Percentiles rank a stretch among this genome's conserved stretches.
Evolutionary conservation across 164 flowering plant species (phyloP).

Genomic region (Euptelea pleiosperma): DNA sequence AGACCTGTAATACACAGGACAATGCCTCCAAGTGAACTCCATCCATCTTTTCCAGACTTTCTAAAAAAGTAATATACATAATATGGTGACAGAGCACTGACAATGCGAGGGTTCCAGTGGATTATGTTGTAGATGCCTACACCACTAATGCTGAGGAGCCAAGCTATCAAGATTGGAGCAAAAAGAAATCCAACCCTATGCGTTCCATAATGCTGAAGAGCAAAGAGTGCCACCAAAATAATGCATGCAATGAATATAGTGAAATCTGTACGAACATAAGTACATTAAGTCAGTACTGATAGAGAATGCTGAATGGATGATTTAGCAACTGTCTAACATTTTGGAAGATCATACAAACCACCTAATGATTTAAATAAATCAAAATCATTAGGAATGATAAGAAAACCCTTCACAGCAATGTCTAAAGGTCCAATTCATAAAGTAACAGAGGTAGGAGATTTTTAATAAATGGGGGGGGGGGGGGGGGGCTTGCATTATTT

Average conservation of each 20-base stretch:
- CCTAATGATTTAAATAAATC: too few relatives aligned
- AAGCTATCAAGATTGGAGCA: conserved; percentile 53
- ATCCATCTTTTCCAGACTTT: conserved; percentile 43
- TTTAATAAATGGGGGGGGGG: background rate
- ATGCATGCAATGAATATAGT: conserved; percentile 39
- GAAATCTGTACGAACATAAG: conserved; percentile 28
- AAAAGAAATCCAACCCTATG: conserved; percentile 54
- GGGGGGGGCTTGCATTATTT: too few relatives aligned
- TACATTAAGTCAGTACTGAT: background rate
- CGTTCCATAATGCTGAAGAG: conserved; percentile 66
- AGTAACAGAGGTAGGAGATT: background rate
- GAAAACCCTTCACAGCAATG: too few relatives aligned
- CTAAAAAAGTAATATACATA: conserved; percentile 45
- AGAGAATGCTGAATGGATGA: background rate
- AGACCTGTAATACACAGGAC: conserved; percentile 61
- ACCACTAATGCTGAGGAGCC: conserved; percentile 61
- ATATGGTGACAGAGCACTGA: conserved; percentile 49
- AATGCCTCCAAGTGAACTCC: conserved; percentile 61
- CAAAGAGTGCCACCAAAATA: conserved; percentile 53
- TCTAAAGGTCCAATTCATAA: background rate
- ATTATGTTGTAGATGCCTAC: conserved; percentile 61
- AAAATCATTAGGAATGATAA: too few relatives aligned
- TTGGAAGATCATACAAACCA: too few relatives aligned
- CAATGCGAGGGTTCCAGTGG: conserved; percentile 43
- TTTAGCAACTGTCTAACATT: too few relatives aligned